A percentile compares a stretch with the other conserved stretches of the same genome.
These are phyloP conservation scores for Talaromyces sp. DNA, from an alignment of 2,329 filamentous ascomycete genomes.

Conservation along the genomic window DNA sequence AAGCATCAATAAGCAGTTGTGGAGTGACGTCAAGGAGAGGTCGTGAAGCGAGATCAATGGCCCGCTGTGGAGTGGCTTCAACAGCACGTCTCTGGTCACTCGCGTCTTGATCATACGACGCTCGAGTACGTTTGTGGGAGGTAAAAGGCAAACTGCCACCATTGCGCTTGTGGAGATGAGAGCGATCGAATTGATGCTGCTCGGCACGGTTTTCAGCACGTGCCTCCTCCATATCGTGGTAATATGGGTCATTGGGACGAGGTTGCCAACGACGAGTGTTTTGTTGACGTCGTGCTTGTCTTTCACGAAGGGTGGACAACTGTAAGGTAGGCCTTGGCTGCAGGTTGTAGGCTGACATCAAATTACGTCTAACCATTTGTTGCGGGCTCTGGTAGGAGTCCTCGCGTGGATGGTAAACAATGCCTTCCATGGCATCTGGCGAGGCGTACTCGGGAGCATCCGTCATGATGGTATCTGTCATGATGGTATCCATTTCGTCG, in stretches of 20 bases:
- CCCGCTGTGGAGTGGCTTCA: neutral
- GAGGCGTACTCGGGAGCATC: neutral
- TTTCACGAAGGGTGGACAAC: neutral
- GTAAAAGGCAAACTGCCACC: neutral
- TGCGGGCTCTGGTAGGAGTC: neutral
- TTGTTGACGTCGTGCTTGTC: neutral
- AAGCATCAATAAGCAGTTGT: neutral
- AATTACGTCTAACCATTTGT: neutral
- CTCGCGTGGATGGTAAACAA: neutral
- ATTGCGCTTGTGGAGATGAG: neutral
- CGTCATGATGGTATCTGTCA: neutral
- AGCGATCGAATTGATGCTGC: neutral
- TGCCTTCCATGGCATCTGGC: neutral
- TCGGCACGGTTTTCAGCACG: neutral
- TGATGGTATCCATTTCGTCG: neutral
- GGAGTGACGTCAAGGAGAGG: neutral
- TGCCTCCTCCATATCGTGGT: neutral
- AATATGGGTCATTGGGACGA: neutral
- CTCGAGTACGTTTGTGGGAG: neutral
- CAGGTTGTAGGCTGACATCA: neutral
- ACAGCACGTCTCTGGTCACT: neutral
- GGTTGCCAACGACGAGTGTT: neutral
- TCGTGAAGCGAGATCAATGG: neutral
- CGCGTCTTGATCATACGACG: neutral
- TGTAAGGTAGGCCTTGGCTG: neutral